A percentile compares a stretch with the other conserved stretches of the same genome.
phyloP scores from a whole-genome alignment of 352 stramenopile species.

The Peronospora tabacina region DNA sequence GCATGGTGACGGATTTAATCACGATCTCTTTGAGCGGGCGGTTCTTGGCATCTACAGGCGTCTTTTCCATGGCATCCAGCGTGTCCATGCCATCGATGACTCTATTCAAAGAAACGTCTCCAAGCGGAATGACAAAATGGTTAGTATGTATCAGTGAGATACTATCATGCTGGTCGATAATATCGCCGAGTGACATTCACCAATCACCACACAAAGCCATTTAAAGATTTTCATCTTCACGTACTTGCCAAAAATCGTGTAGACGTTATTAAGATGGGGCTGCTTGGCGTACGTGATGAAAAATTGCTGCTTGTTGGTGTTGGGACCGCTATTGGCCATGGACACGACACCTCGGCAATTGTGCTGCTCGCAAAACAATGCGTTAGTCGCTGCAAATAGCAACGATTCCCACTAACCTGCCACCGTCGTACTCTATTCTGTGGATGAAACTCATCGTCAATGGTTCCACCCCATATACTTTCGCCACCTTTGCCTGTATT shows the following conservation, averaged over 20 bases:
- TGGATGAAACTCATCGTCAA: constrained; percentile 90
- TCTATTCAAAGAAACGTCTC: constrained; percentile 20
- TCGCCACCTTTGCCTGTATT: constrained; percentile 86
- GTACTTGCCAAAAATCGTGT: constrained; percentile 95
- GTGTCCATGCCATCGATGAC: constrained; percentile 94
- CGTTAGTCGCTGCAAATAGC: background rate
- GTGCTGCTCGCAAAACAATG: constrained; percentile 41
- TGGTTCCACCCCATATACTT: constrained; percentile 85
- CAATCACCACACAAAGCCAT: constrained; percentile 1
- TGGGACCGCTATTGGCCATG: constrained; percentile 89
- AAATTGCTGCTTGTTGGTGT: constrained; percentile 95
- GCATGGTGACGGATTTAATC: constrained; percentile 86
- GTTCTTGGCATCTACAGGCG: constrained; percentile 88
- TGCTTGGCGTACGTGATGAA: constrained; percentile 97
- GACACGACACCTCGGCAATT: constrained; percentile 87
- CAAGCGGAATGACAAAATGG: constrained; percentile 8
- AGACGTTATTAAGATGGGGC: constrained; percentile 96
- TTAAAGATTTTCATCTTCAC: constrained; percentile 11
- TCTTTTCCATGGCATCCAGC: constrained; percentile 95
- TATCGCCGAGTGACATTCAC: background rate
- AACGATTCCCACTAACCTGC: background rate
- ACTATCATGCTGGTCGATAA: background rate
- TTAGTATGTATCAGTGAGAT: constrained; percentile 22
- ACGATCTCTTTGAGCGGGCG: constrained; percentile 84
- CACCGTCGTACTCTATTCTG: constrained; percentile 56